These are phyloP conservation scores for Tetradesmus lagerheimii DNA, from an alignment of 139 green algal genomes.

Conservation along the genomic window DNA sequence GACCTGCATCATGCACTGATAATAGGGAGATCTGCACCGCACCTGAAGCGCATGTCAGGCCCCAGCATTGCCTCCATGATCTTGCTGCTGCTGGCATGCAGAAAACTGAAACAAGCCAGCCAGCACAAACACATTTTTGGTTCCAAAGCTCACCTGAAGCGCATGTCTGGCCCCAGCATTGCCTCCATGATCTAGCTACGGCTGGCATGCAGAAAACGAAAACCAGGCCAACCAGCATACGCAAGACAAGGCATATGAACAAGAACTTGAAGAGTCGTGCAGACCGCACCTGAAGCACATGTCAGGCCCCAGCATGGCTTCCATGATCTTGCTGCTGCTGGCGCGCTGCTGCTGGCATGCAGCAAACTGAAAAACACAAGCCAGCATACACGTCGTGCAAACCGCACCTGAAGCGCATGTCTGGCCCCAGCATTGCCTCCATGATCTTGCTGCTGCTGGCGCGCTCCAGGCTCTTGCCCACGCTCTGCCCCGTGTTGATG, in stretches of 20 bases:
- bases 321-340: constrained; percentile 85
- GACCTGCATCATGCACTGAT: too few species aligned
- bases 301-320: constrained; percentile 86
- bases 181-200: constrained; percentile 80
- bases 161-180: constrained; percentile 87
- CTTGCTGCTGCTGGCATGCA: constrained; percentile 79
- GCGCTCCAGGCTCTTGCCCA: constrained; percentile 91
- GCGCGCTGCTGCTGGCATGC: too few species aligned
- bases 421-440: constrained; percentile 85
- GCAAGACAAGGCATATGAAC: too few species aligned
- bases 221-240: constrained; percentile 58
- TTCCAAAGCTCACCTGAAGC: constrained; percentile 81
- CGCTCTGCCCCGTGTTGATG: constrained; percentile 54
- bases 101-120: constrained; percentile 54
- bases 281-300: constrained; percentile 72
- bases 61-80: constrained; percentile 90
- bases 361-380: too few species aligned
- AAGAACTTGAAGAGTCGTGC: too few species aligned
- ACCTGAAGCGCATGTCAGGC: constrained; percentile 78
- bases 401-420: constrained; percentile 76
- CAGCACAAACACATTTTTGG: background rate
- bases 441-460: constrained; percentile 87
- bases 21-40: too few species aligned
- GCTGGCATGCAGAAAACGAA: constrained; percentile 64
- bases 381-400: background rate